Conservation (phyloP, 139 green algal species). For the Choricystis sp. region DNA sequence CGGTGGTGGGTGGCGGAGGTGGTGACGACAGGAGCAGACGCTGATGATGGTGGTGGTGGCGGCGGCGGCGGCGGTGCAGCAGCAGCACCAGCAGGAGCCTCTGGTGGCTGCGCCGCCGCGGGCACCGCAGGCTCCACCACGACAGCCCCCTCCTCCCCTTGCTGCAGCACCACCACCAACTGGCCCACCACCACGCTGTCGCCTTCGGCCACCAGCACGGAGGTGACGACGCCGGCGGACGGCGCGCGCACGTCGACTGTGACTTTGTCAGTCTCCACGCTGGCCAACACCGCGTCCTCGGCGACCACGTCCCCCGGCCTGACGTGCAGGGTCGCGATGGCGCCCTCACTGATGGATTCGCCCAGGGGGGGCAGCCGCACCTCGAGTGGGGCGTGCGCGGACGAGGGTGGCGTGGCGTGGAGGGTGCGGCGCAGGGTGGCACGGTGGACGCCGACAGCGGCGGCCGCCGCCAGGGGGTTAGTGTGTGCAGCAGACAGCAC, state of each 20-base stretch:
- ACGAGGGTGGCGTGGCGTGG: too few relatives aligned
- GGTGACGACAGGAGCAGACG: neutral
- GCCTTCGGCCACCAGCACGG: conserved; percentile 20
- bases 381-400: conserved; percentile 1
- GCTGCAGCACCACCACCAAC: conserved; percentile 12
- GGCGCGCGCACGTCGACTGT: conserved; percentile 24
- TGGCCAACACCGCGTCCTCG: conserved; percentile 21
- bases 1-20: neutral
- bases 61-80: neutral
- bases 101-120: conserved; percentile 1
- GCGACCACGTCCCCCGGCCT: conserved; percentile 12
- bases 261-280: conserved; percentile 28
- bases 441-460: too few relatives aligned
- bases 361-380: conserved; percentile 18
- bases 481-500: too few relatives aligned
- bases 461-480: too few relatives aligned
- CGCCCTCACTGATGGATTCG: conserved; percentile 21
- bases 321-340: conserved; percentile 13
- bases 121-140: neutral
- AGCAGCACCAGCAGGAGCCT: conserved; percentile 1
- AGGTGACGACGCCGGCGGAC: conserved; percentile 11
- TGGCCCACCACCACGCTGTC: conserved; percentile 19
- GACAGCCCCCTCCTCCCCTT: conserved; percentile 2
- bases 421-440: too few relatives aligned
- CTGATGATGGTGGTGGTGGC: neutral